Evolutionary conservation across 1,284 basidiomycete genomes (phyloP), one percentile per base, ranked within the genome.

Genomic region (Inonotus hispidus): DNA sequence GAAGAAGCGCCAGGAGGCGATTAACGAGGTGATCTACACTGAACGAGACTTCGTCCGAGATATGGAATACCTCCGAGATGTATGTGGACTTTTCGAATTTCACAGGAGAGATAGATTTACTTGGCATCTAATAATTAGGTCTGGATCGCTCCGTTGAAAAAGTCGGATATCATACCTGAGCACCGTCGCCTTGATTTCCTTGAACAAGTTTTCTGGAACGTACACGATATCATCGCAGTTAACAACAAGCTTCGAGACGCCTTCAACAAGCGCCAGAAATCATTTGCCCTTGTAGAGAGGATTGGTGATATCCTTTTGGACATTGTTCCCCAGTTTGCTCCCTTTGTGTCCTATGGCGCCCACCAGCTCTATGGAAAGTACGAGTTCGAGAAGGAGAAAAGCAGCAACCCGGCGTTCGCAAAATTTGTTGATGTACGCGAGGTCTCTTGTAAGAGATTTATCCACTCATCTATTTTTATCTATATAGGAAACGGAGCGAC

Each of bases 21-120:
- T 99, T 77, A 99, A 99, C 72, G 97, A 99, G 77, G 93, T 98
- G 66, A 96, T 98, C 59, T 98, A 98, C 72, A 99, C 97, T 16
- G 97, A 99, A 72, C 84, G 95, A 19, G 95, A 98, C 76, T 99
- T 98, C 74, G 95, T 99, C 46, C 84, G 93, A 59, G 96, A 98
- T 74, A 87, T 99, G 83, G 97, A 99, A 74, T 99, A 99, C 72
- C 82, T 99, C 47, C 90, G 95, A 63, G 96, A 99, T 72, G 92
- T 95, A 68, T 69, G 90, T 75, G 38, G 21, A n/a, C n/a, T n/a
- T 4, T 25, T 25, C 21, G 56, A 41, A 59, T 47, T 55, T 35
- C 41, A n/a, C 13, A 29, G 63, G 47, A 57, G 21, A 55, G 11
- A n/a, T 14, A 7, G 41, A 19, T 58, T 53, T 62, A 47, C 23